Evolutionary conservation across 768 basidiomycete genomes (phyloP), one percentile per base, ranked within the genome.

Genomic region (Lactarius tabidus): DNA sequence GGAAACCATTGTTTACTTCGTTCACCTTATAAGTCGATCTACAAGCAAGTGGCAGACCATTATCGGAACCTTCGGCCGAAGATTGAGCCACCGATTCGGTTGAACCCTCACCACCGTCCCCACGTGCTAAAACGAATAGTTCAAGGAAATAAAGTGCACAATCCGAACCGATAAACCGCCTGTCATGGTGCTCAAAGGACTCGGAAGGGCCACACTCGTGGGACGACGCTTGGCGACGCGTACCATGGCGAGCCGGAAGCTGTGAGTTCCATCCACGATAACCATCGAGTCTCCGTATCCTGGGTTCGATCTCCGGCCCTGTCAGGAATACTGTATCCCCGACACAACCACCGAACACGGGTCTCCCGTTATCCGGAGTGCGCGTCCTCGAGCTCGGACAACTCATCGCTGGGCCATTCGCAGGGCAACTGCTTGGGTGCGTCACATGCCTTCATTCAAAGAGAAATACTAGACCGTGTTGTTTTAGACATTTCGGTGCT

Each of bases 321-420:
- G 23, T n/a, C 43, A 54, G 53, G 31, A 29, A 28, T 31, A 54
- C 53, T 8, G 28, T 20, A 7, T 31, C 53, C 17, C 53, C 41
- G 26, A n/a, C 33, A 9, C 29, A 31, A 33, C 35, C 31, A 29
- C 33, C 62, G 3, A 43, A 17, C 12, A 48, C 45, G 7, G 41
- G 33, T 35, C 80, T 84, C n/a, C 87, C 87, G 0, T 78, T 89
- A 14, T 77, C 83, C 7, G 86, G 87, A 8, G 74, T 89, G 39
- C 84, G 86, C 10, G 84, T 89, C 8, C 75, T 89, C 8, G 88
- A 90, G 69, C 76, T 90, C 45, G 88, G 88, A 0, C 87, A 90
- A 66, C 77, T 89, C 23, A 86, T 89, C 64, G 87, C 88, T 1
- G 88, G 88, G 12, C 87, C 88, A 1, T 89, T 89, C 73, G 86